These are phyloP conservation scores for Nothophaeocryptopus gaeumannii DNA, from an alignment of 2,329 filamentous ascomycete genomes.

Conservation along the genomic window DNA sequence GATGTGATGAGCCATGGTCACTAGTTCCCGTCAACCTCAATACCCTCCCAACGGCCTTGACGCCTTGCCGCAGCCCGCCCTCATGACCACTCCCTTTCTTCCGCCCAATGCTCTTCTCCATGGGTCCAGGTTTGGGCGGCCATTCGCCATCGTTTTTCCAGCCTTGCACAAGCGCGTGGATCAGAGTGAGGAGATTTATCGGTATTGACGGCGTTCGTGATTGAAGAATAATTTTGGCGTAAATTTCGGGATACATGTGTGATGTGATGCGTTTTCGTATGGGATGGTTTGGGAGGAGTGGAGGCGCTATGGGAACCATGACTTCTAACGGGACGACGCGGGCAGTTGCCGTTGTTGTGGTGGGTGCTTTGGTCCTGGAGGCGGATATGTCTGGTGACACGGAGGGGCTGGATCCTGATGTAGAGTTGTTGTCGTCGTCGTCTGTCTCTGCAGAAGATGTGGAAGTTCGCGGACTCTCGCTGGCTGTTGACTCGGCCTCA, in stretches of 20 bases:
- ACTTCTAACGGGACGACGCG: conserved; percentile 20
- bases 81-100: conserved; percentile 33
- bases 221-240: conserved; percentile 82
- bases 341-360: conserved; percentile 6
- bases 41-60: conserved; percentile 46
- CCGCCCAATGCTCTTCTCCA: conserved; percentile 45
- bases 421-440: conserved; percentile 10
- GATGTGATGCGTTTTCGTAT: conserved; percentile 75
- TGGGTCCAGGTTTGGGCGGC: conserved; percentile 64
- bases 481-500: conserved; percentile 1
- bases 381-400: conserved; percentile 12
- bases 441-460: conserved; percentile 34
- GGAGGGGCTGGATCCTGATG: conserved; percentile 21
- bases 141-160: conserved; percentile 95
- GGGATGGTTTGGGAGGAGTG: conserved; percentile 71
- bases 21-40: conserved; percentile 32
- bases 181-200: conserved; percentile 80
- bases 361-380: background rate
- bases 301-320: conserved; percentile 69
- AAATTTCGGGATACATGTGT: conserved; percentile 74
- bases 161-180: conserved; percentile 75
- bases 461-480: conserved; percentile 36
- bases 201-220: conserved; percentile 79
- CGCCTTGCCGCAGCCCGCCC: conserved; percentile 39
- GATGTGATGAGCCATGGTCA: conserved; percentile 4